phyloP scores from a whole-genome alignment of 2,329 filamentous ascomycete species.

The Talaromyces amestolkiae region DNA sequence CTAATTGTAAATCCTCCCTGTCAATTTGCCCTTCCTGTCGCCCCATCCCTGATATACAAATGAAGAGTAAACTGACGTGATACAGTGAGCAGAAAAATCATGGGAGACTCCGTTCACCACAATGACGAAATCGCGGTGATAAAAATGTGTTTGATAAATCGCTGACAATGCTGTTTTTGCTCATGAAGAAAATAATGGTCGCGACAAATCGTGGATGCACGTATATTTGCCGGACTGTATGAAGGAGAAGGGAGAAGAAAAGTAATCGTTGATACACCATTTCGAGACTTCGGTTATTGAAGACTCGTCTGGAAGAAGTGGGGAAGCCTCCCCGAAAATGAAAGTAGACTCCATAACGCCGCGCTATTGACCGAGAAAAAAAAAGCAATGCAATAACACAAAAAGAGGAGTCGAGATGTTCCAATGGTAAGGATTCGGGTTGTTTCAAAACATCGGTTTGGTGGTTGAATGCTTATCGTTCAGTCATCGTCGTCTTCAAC shows the following conservation, averaged over 20 bases:
- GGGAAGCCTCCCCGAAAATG: not conserved
- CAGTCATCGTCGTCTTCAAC: conserved; percentile 32
- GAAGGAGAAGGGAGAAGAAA: not conserved
- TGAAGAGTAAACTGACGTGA: conserved; percentile 7
- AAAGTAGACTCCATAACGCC: conserved; percentile 19
- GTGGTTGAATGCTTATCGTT: conserved; percentile 10
- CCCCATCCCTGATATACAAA: not conserved
- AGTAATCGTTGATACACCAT: conserved; percentile 1
- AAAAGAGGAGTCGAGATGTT: conserved; percentile 17
- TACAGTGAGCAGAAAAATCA: conserved; percentile 1
- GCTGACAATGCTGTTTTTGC: conserved; percentile 10
- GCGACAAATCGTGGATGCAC: not conserved
- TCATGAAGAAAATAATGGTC: not conserved
- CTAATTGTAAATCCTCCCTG: not conserved
- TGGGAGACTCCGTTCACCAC: conserved; percentile 6
- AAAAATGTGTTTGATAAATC: not conserved
- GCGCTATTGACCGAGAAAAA: conserved; percentile 12
- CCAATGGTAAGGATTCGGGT: not conserved
- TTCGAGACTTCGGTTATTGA: not conserved
- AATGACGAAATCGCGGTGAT: not conserved
- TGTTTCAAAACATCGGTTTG: not conserved
- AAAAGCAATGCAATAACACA: conserved; percentile 5
- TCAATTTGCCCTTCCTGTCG: not conserved
- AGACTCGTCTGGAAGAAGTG: not conserved
- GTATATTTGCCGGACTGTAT: not conserved